Evolutionary conservation across 2,329 filamentous ascomycete species (phyloP).

Genomic region (Colletotrichum lini): DNA sequence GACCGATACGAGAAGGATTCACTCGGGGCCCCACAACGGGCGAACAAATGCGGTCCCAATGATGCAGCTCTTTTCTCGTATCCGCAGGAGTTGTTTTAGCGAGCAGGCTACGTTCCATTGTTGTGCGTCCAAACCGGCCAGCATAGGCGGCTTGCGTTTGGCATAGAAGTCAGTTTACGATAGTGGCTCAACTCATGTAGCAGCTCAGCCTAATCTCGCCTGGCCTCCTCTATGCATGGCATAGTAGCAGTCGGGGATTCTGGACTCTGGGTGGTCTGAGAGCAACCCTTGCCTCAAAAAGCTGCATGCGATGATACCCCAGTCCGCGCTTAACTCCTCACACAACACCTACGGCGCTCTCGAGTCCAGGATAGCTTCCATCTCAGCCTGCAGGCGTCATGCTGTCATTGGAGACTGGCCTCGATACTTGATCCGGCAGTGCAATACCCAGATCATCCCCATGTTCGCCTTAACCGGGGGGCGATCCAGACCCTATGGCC

Average conservation of each 20-base stretch:
- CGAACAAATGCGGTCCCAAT: background rate
- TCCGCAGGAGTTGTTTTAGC: background rate
- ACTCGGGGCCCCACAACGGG: background rate
- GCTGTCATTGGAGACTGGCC: no score
- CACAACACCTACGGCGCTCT: background rate
- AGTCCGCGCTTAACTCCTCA: background rate
- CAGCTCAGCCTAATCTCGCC: no score
- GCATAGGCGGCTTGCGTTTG: no score
- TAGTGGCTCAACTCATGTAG: no score
- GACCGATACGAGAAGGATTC: conserved; percentile 11
- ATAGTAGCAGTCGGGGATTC: background rate
- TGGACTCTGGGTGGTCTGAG: background rate
- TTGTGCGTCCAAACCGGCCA: no score
- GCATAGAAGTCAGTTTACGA: no score
- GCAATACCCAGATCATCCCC: background rate
- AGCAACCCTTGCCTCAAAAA: no score
- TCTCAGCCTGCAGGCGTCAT: background rate
- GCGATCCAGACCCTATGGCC: no score
- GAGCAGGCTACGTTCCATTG: no score
- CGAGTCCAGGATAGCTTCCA: no score
- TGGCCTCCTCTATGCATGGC: no score
- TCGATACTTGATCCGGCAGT: background rate
- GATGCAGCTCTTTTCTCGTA: background rate
- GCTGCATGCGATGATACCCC: no score
- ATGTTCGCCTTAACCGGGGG: background rate